Evolutionary conservation across 2,329 filamentous ascomycete genomes (phyloP).

Genomic region (Aureobasidium sp.): DNA sequence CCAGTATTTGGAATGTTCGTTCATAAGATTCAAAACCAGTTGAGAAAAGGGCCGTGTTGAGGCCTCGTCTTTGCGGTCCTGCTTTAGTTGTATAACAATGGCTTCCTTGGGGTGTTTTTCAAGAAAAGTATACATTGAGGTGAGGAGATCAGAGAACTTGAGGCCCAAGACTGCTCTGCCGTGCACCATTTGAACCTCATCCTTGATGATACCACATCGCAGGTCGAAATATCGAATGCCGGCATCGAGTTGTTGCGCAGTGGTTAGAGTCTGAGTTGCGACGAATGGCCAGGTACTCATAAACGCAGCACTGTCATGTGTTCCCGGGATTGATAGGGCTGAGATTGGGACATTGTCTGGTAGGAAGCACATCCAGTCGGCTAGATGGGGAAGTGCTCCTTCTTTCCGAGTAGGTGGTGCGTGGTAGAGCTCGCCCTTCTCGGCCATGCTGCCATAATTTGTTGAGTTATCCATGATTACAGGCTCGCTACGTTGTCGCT

Average conservation of each 20-base stretch:
- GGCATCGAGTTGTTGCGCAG: constrained; percentile 26
- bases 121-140: constrained; percentile 27
- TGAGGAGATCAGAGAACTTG: constrained; percentile 24
- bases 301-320: constrained; percentile 32
- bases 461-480: not conserved
- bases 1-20: constrained; percentile 25
- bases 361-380: constrained; percentile 25
- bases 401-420: not conserved
- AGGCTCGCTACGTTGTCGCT: too few relatives aligned
- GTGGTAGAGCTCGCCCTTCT: not conserved
- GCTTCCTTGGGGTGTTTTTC: constrained; percentile 26
- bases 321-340: constrained; percentile 30
- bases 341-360: constrained; percentile 24
- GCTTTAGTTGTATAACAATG: constrained; percentile 31
- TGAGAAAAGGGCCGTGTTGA: constrained; percentile 33
- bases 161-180: constrained; percentile 27
- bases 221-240: constrained; percentile 34
- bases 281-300: constrained; percentile 31
- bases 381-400: not conserved
- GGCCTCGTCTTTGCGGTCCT: constrained; percentile 27
- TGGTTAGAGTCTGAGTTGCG: constrained; percentile 27
- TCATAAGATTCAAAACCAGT: constrained; percentile 29
- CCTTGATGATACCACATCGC: constrained; percentile 28
- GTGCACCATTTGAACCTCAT: constrained; percentile 32
- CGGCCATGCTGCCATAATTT: constrained; percentile 10